phyloP scores from a whole-genome alignment of 2,329 filamentous ascomycete genomes.

The Blastomyces gilchristii region DNA sequence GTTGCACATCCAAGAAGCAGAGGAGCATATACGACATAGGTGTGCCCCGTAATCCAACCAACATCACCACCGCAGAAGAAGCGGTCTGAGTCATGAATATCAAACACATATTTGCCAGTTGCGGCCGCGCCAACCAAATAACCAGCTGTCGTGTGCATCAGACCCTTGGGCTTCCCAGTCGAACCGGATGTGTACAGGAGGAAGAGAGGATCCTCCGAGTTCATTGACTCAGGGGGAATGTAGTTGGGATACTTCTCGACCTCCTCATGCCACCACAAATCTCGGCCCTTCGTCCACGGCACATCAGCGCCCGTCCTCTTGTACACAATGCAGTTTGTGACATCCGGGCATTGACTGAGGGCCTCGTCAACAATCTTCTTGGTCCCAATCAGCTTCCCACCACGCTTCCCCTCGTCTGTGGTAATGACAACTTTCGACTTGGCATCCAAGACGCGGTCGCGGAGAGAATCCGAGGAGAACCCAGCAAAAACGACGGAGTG shows the following conservation, averaged over 20 bases:
- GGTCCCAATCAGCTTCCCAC: conserved; percentile 91
- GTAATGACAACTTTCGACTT: conserved; percentile 91
- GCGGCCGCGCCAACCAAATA: conserved; percentile 89
- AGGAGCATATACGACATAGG: conserved; percentile 94
- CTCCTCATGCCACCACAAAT: conserved; percentile 98
- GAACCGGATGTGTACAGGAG: conserved; percentile 96
- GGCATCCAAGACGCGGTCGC: conserved; percentile 87
- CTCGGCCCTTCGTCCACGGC: conserved; percentile 78
- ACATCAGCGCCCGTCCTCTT: conserved; percentile 91
- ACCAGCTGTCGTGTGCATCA: conserved; percentile 93
- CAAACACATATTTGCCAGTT: conserved; percentile 97
- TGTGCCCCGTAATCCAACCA: conserved; percentile 98
- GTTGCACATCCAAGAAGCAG: conserved; percentile 86
- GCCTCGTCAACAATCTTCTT: conserved; percentile 99
- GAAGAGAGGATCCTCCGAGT: conserved; percentile 92
- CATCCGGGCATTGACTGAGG: conserved; percentile 86
- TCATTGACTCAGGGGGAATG: conserved; percentile 78
- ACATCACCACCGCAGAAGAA: conserved; percentile 99
- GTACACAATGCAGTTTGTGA: conserved; percentile 78
- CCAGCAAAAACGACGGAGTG: conserved; percentile 98
- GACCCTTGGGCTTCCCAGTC: conserved; percentile 96
- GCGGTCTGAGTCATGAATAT: conserved; percentile 84
- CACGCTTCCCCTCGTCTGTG: conserved; percentile 93
- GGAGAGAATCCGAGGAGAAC: conserved; percentile 91
- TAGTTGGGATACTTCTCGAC: conserved; percentile 93